Conservation (phyloP, 129 eudicot species). For the Glebionis coronaria region DNA sequence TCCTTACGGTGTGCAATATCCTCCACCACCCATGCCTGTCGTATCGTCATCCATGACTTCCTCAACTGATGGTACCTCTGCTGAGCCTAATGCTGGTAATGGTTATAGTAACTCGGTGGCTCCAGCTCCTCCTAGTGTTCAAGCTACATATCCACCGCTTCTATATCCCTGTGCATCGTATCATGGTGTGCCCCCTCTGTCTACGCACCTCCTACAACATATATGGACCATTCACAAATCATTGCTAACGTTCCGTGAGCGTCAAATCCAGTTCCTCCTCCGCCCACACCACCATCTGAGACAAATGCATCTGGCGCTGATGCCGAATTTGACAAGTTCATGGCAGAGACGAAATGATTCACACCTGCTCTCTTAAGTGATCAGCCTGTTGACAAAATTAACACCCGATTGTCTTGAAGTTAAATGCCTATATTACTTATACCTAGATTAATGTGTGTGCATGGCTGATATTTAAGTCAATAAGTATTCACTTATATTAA, state of each 20-base stretch:
- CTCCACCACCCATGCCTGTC: constrained; percentile 34
- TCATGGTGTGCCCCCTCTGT: constrained; percentile 55
- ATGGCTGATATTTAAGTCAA: too few relatives aligned
- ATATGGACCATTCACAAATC: constrained; percentile 38
- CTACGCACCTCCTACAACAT: constrained; percentile 7
- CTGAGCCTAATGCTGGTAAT: constrained; percentile 1
- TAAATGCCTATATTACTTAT: too few relatives aligned
- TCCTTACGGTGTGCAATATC: constrained; percentile 54
- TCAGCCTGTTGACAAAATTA: too few relatives aligned
- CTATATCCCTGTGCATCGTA: constrained; percentile 46
- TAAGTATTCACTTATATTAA: too few relatives aligned
- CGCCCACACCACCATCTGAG: constrained; percentile 40
- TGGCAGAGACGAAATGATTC: constrained; percentile 61
- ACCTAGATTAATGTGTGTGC: too few relatives aligned
- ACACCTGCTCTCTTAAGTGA: too few relatives aligned
- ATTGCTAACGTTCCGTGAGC: constrained; percentile 74
- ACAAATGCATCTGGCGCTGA: constrained; percentile 44
- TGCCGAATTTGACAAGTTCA: constrained; percentile 66
- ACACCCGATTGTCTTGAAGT: too few relatives aligned
- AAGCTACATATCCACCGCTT: constrained; percentile 49
- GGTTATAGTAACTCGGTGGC: constrained; percentile 25
- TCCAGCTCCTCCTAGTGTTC: constrained; percentile 42
- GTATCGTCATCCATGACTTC: constrained; percentile 21
- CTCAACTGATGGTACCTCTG: neutral
- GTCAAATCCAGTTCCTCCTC: constrained; percentile 47